These are phyloP conservation scores for Xylaria sp. DNA, from an alignment of 2,329 filamentous ascomycete species.

Conservation along the genomic window DNA sequence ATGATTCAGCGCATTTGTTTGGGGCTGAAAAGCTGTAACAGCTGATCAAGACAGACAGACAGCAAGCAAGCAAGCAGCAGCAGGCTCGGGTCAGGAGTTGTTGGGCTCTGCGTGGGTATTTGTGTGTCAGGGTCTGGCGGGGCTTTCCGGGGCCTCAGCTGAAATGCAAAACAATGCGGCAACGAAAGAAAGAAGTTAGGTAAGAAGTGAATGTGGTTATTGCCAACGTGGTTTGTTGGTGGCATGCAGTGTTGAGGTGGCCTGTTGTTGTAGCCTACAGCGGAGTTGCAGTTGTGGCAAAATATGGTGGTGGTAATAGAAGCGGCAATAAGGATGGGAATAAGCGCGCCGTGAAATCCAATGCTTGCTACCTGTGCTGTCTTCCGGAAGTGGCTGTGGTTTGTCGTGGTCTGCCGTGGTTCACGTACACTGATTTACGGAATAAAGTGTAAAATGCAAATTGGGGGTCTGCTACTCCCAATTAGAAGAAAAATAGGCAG, in stretches of 20 bases:
- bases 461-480: not conserved
- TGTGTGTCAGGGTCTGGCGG: not conserved
- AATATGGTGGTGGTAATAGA: not conserved
- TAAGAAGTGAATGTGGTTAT: conserved; percentile 5
- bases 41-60: not conserved
- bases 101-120: not conserved
- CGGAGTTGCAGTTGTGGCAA: not conserved
- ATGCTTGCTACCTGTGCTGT: not conserved
- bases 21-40: conserved; percentile 3
- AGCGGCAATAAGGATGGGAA: too few relatives aligned
- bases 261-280: not conserved
- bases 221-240: not conserved
- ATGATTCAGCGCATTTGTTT: conserved; percentile 5
- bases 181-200: not conserved
- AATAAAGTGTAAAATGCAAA: not conserved
- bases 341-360: not conserved
- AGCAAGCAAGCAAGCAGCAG: too few relatives aligned
- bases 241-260: not conserved
- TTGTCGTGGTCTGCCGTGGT: not conserved
- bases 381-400: not conserved
- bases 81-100: conserved; percentile 1
- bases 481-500: not conserved
- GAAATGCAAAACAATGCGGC: too few relatives aligned
- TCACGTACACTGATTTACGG: too few relatives aligned
- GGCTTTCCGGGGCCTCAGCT: not conserved